Evolutionary conservation across 768 basidiomycete species (phyloP).

Genomic region (Suillus americanus): DNA sequence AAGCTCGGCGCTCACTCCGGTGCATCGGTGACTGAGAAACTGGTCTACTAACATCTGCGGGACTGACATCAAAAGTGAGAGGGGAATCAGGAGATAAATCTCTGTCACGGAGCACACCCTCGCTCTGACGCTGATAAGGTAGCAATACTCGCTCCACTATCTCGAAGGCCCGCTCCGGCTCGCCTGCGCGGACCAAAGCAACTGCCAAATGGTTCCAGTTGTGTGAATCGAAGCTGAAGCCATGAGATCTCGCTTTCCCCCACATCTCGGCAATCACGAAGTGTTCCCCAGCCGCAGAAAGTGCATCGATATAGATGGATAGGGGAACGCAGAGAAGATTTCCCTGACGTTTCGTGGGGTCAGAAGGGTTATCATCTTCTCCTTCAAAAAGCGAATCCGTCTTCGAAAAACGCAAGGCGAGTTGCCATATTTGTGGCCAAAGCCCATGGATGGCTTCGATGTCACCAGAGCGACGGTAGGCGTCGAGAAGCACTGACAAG

Average conservation of each 20-base stretch:
- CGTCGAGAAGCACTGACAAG: constrained; percentile 67
- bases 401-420: constrained; percentile 47
- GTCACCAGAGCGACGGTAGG: constrained; percentile 61
- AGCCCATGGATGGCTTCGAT: constrained; percentile 53
- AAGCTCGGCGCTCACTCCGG: constrained; percentile 24
- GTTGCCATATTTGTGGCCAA: constrained; percentile 68
- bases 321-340: constrained; percentile 73
- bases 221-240: constrained; percentile 80
- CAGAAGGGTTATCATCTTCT: constrained; percentile 13
- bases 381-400: constrained; percentile 34
- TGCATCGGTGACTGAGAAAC: constrained; percentile 32
- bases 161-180: constrained; percentile 81
- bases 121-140: constrained; percentile 44
- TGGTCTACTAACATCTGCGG: constrained; percentile 23
- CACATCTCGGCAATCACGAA: constrained; percentile 62
- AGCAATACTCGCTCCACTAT: constrained; percentile 77
- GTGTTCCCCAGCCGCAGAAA: constrained; percentile 66
- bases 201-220: constrained; percentile 90
- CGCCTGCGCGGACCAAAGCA: constrained; percentile 76
- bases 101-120: constrained; percentile 23
- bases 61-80: constrained; percentile 35
- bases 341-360: constrained; percentile 33
- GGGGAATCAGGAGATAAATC: constrained; percentile 38
- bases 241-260: constrained; percentile 56
- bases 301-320: constrained; percentile 76